Evolutionary conservation across 192 early-diverging fungal species (phyloP), one percentile per base, ranked within the genome.

Genomic region (Linnemannia hyalina): DNA sequence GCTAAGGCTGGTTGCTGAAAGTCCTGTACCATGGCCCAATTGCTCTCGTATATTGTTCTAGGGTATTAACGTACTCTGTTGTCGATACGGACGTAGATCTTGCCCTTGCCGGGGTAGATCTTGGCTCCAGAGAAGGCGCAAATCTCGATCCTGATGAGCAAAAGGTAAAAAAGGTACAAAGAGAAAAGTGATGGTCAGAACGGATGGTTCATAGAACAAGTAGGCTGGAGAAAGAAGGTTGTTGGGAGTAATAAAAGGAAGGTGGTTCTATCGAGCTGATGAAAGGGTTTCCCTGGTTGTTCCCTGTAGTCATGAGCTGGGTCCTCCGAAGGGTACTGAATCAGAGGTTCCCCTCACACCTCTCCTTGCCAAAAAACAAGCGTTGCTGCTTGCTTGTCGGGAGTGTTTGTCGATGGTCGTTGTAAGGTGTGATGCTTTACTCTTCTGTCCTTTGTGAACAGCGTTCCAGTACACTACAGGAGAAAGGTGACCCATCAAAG

Each of bases 41-140:
- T 57, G 55, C 16, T 26, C 22, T 60, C 29, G 22, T 22, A 5
- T 60, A 1, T 22, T n/a, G 55, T 4, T 60, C n/a, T 23, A 8
- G 60, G 60, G 22, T 52, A 72, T 11, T 78, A 70, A 90, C 93
- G 75, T 90, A 97, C 96, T 85, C 94, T 94, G 93, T 90, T 95
- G 95, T 99, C 99, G n/a, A 57, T 81, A 74, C 96, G 95, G 88
- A 99, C 95, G 89, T 93, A 99, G 75, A 95, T 92, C 94, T 95
- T 97, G 77, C 99, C 99, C 91, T 97, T 97, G 90, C 96, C 96
- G 75, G 99, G 99, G 94, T 99, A 99, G 96, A 99, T 99, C 95
- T 99, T 99, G 94, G 95, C 96, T 85, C 97, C 97, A 86, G 97
- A 98, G 92, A 99, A 99, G 88, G 96, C 94, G 94, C 98, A 99